These are phyloP conservation scores for Mycena amicta DNA, from an alignment of 768 basidiomycete species.

Conservation along the genomic window DNA sequence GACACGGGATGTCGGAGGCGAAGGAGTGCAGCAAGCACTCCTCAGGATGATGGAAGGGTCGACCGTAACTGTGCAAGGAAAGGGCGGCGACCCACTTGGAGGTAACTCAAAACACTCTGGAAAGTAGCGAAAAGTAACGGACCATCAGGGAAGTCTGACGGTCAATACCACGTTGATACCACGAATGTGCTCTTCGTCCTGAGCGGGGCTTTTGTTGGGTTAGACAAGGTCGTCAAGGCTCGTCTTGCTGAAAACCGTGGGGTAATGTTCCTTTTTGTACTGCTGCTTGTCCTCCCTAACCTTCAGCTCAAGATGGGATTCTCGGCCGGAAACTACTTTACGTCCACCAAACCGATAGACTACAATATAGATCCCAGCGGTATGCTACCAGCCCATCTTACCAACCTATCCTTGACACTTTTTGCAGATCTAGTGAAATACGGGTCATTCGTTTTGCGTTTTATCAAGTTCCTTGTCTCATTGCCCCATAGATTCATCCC, in stretches of 20 bases:
- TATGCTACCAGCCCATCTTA: constrained; percentile 26
- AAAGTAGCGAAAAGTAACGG: no score
- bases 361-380: constrained; percentile 68
- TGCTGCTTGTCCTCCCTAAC: constrained; percentile 5
- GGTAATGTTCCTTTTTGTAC: constrained; percentile 46
- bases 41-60: constrained; percentile 95
- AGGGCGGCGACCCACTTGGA: constrained; percentile 49
- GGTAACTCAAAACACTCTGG: no score
- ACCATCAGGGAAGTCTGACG: constrained; percentile 58
- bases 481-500: constrained; percentile 75
- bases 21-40: constrained; percentile 94
- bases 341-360: constrained; percentile 67
- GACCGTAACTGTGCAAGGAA: constrained; percentile 77
- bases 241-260: constrained; percentile 72
- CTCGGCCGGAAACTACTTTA: constrained; percentile 60
- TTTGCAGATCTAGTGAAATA: constrained; percentile 78
- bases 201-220: constrained; percentile 92
- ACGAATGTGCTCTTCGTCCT: constrained; percentile 93
- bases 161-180: constrained; percentile 74
- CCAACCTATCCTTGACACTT: not conserved
- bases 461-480: not conserved
- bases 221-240: constrained; percentile 80
- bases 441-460: constrained; percentile 48
- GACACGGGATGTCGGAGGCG: constrained; percentile 88
- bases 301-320: constrained; percentile 78